These are phyloP conservation scores for Bauhinia variegata DNA, from an alignment of 306 rosid species.

Conservation along the genomic window DNA sequence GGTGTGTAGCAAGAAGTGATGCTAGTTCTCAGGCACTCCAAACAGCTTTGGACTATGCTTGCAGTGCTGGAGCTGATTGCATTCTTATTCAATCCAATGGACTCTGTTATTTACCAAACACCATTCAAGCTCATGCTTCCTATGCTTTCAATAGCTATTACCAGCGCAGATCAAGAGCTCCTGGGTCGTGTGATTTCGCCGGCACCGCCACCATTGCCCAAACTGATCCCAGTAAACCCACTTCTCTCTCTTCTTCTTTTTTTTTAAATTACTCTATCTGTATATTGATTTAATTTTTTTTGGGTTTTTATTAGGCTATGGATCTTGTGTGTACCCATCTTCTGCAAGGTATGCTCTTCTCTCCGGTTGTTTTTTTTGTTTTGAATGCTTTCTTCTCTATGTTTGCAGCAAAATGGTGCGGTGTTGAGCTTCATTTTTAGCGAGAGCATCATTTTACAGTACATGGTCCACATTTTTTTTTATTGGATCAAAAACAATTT, in stretches of 20 bases:
- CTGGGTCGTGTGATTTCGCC: slow-evolving; percentile 79
- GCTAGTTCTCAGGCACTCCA: slow-evolving; percentile 58
- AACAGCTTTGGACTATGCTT: slow-evolving; percentile 80
- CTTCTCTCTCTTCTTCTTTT: background rate
- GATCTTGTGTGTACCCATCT: slow-evolving; percentile 96
- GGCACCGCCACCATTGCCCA: slow-evolving; percentile 83
- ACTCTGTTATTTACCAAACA: slow-evolving; percentile 83
- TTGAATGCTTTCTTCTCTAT: background rate
- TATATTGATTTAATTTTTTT: background rate
- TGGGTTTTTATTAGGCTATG: slow-evolving; percentile 70
- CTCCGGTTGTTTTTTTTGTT: background rate
- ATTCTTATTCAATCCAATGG: slow-evolving; percentile 58
- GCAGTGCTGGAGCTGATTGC: slow-evolving; percentile 80
- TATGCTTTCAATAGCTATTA: slow-evolving; percentile 87
- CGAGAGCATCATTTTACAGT: background rate
- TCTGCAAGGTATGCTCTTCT: slow-evolving; percentile 58
- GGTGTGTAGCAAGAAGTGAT: slow-evolving; percentile 90
- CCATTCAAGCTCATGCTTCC: slow-evolving; percentile 91
- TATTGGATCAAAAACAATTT: background rate
- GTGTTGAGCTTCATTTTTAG: background rate
- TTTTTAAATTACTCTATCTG: no score
- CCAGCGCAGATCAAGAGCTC: slow-evolving; percentile 61
- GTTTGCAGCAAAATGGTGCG: background rate
- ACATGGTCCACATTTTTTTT: background rate
- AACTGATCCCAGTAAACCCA: slow-evolving; percentile 70